Evolutionary conservation across 2,329 filamentous ascomycete genomes (phyloP).

Genomic region (Fusarium verrucosum): DNA sequence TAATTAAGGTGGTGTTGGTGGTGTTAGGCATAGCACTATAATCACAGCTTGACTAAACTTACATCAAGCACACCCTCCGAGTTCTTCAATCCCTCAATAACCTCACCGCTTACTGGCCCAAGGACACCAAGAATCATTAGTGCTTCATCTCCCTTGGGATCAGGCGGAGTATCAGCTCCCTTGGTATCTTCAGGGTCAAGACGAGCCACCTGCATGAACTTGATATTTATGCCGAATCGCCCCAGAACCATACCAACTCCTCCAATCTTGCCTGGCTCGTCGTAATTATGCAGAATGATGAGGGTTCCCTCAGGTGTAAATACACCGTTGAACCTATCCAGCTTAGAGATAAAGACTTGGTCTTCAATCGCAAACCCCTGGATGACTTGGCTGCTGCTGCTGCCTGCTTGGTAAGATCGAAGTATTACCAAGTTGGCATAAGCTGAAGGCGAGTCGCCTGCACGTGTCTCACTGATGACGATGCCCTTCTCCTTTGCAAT

Average conservation of each 20-base stretch:
- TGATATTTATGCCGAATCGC: conserved; percentile 77
- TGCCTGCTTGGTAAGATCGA: conserved; percentile 57
- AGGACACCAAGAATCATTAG: conserved; percentile 84
- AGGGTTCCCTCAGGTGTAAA: conserved; percentile 79
- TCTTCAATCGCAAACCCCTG: conserved; percentile 74
- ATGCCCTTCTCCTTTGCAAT: conserved; percentile 82
- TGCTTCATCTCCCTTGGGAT: conserved; percentile 67
- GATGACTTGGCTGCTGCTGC: conserved; percentile 55
- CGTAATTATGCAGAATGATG: conserved; percentile 83
- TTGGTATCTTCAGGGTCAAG: conserved; percentile 50
- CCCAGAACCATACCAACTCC: conserved; percentile 78
- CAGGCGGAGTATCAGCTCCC: conserved; percentile 37
- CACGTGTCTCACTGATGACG: conserved; percentile 77
- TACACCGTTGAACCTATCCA: conserved; percentile 77
- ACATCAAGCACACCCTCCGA: conserved; percentile 66
- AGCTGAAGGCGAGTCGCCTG: conserved; percentile 68
- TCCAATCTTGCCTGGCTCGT: conserved; percentile 84
- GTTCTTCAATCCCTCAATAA: conserved; percentile 58
- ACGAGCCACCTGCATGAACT: conserved; percentile 78
- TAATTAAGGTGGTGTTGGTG: too few species aligned
- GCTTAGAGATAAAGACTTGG: conserved; percentile 73
- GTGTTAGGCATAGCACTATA: too few species aligned
- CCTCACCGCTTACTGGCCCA: conserved; percentile 67
- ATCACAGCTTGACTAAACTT: conserved; percentile 59
- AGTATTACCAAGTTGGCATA: conserved; percentile 79